Evolutionary conservation across 2,329 filamentous ascomycete species (phyloP).

Genomic region (Phialophora chinensis): DNA sequence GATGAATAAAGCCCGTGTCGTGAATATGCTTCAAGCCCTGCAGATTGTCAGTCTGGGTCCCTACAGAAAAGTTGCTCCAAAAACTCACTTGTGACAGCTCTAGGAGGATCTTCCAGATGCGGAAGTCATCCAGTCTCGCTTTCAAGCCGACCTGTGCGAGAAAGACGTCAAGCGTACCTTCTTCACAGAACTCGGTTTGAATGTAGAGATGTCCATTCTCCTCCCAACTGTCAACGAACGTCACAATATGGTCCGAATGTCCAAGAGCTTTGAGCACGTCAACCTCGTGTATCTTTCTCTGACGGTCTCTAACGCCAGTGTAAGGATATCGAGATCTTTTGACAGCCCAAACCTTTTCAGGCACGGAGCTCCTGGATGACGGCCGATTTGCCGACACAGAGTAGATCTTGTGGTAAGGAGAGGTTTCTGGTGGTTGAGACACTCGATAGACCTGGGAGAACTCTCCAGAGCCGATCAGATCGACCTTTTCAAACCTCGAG

Average conservation of each 20-base stretch:
- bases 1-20: constrained; percentile 77
- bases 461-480: constrained; percentile 82
- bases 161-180: constrained; percentile 87
- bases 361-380: constrained; percentile 60
- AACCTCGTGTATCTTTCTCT: constrained; percentile 83
- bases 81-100: constrained; percentile 79
- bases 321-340: constrained; percentile 89
- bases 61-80: background rate
- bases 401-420: constrained; percentile 51
- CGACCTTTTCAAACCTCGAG: constrained; percentile 79
- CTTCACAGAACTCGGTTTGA: constrained; percentile 95
- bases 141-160: constrained; percentile 80
- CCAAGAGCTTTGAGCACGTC: constrained; percentile 76
- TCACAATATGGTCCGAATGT: constrained; percentile 82
- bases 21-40: constrained; percentile 91
- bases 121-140: constrained; percentile 90
- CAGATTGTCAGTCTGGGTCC: constrained; percentile 40
- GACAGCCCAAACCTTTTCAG: constrained; percentile 78
- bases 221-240: constrained; percentile 88
- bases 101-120: constrained; percentile 96
- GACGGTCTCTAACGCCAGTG: constrained; percentile 77
- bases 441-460: constrained; percentile 94
- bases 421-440: constrained; percentile 51
- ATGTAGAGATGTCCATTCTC: constrained; percentile 86
- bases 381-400: constrained; percentile 53